phyloP scores from a whole-genome alignment of 768 basidiomycete species.

The Leccinum olivaceopallidum region DNA sequence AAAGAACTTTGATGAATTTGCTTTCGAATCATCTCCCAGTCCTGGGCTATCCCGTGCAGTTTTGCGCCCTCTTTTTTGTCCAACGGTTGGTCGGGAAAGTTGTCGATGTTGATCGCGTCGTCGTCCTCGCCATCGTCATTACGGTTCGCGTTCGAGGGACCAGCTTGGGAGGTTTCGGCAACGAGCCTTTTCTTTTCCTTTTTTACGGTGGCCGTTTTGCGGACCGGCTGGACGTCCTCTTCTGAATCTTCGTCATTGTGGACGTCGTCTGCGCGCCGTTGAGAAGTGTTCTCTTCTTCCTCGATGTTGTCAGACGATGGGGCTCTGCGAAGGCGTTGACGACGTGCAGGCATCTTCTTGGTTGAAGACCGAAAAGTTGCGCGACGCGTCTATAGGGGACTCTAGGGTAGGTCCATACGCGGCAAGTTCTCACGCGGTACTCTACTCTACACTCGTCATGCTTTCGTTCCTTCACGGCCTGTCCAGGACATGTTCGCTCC shows the following conservation, averaged over 20 bases:
- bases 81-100: slow-evolving; percentile 69
- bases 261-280: slow-evolving; percentile 41
- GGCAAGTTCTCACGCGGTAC: slow-evolving; percentile 11
- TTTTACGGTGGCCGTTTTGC: slow-evolving; percentile 27
- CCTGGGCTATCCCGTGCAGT: slow-evolving; percentile 55
- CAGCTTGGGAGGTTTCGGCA: slow-evolving; percentile 22
- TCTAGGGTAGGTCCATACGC: slow-evolving; percentile 34
- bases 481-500: slow-evolving; percentile 22
- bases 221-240: slow-evolving; percentile 41
- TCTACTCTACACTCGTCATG: slow-evolving; percentile 15
- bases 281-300: slow-evolving; percentile 48
- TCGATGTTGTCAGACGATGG: slow-evolving; percentile 60
- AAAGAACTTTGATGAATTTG: slow-evolving; percentile 46
- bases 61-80: slow-evolving; percentile 50
- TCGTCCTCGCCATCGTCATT: slow-evolving; percentile 44
- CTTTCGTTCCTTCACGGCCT: slow-evolving; percentile 28
- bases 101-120: slow-evolving; percentile 56
- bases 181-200: slow-evolving; percentile 30
- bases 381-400: slow-evolving; percentile 25
- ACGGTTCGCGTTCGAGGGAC: slow-evolving; percentile 18
- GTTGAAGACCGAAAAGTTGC: slow-evolving; percentile 1
- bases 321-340: slow-evolving; percentile 41
- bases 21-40: slow-evolving; percentile 61
- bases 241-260: slow-evolving; percentile 34
- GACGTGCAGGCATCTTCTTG: slow-evolving; percentile 41